phyloP scores from a whole-genome alignment of 352 stramenopile genomes.

The Peronosclerospora sorghi region DNA sequence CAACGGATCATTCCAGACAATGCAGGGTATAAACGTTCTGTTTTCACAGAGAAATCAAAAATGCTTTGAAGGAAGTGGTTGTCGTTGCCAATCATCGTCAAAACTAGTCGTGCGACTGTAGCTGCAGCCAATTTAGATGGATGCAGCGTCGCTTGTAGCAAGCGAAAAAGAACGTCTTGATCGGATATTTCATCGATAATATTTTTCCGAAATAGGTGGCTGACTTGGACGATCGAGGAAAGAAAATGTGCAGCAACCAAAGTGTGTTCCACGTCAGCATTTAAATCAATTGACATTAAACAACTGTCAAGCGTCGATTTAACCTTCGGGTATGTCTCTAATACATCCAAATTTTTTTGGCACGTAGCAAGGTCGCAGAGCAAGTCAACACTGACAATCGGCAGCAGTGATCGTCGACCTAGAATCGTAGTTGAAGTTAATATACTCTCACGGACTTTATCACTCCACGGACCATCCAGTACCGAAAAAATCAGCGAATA shows the following conservation, averaged over 20 bases:
- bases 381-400: conserved; percentile 54
- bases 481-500: conserved; percentile 67
- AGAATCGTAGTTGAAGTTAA: conserved; percentile 28
- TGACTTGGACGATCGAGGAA: conserved; percentile 33
- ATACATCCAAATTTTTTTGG: conserved; percentile 33
- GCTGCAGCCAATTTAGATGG: conserved; percentile 53
- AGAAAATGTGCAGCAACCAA: conserved; percentile 54
- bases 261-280: conserved; percentile 48
- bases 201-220: conserved; percentile 52
- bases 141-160: conserved; percentile 59
- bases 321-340: conserved; percentile 50
- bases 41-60: conserved; percentile 29
- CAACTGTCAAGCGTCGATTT: conserved; percentile 34
- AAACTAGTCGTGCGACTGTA: conserved; percentile 34
- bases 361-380: conserved; percentile 52
- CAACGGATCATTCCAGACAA: conserved; percentile 46
- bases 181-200: conserved; percentile 39
- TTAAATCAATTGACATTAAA: conserved; percentile 54
- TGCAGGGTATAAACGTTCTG: conserved; percentile 34
- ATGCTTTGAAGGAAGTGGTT: conserved; percentile 30
- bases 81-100: conserved; percentile 57
- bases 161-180: conserved; percentile 48
- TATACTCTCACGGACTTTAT: conserved; percentile 12
- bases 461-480: conserved; percentile 43
- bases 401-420: conserved; percentile 26